Conservation (phyloP, 169 alveolate species). For the Plasmodium yoelii region DNA sequence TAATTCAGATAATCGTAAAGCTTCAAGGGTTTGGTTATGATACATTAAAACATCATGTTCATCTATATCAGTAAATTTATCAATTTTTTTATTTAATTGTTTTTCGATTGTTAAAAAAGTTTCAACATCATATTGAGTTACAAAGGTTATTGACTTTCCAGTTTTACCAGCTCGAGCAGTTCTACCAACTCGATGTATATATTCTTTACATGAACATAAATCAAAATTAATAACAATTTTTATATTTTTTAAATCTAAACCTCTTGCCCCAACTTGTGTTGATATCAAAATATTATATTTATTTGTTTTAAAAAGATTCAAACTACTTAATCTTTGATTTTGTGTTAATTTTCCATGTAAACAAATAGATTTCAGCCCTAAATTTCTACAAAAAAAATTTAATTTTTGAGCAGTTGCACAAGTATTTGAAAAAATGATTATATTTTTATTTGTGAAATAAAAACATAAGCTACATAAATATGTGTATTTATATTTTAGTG, state of each 20-base stretch:
- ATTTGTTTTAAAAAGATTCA: conserved; percentile 94
- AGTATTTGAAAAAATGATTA: conserved; percentile 96
- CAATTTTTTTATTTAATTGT: conserved; percentile 76
- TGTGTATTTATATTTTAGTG: conserved; percentile 95
- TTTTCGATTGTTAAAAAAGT: conserved; percentile 71
- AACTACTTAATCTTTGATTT: conserved; percentile 94
- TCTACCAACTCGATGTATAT: conserved; percentile 99
- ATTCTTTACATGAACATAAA: conserved; percentile 96
- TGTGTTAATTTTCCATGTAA: conserved; percentile 97
- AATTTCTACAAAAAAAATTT: conserved; percentile 90
- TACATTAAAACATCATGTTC: conserved; percentile 86
- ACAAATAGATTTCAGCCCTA: conserved; percentile 93
- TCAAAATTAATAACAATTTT: conserved; percentile 98
- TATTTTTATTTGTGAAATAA: conserved; percentile 78
- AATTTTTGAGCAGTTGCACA: conserved; percentile 92
- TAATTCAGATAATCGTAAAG: conserved; percentile 80
- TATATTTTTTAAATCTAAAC: conserved; percentile 98
- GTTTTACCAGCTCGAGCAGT: conserved; percentile 99
- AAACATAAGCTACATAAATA: conserved; percentile 91
- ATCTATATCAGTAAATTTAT: conserved; percentile 81
- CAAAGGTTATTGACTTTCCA: conserved; percentile 96
- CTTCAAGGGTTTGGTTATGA: conserved; percentile 89
- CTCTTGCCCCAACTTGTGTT: conserved; percentile 99
- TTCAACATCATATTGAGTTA: conserved; percentile 93
- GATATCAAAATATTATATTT: conserved; percentile 91